A percentile compares a stretch with the other conserved stretches of the same genome.
Conservation (phyloP, 176 grass and related monocot species). For the Otatea glauca region DNA sequence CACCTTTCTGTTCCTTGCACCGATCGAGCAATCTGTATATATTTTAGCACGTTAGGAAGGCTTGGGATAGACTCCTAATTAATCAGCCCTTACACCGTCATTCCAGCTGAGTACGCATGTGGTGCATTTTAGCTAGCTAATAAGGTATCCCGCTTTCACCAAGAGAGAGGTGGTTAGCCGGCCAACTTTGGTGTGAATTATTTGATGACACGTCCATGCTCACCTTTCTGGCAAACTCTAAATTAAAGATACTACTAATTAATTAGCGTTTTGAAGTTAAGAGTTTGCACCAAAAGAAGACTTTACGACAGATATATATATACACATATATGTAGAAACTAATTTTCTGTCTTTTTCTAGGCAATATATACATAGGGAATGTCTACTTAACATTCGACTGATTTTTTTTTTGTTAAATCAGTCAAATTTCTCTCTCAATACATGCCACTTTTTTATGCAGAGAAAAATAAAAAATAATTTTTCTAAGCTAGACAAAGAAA, state of each 20-base stretch:
- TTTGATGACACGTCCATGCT: slow-evolving; percentile 36
- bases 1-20: slow-evolving; percentile 44
- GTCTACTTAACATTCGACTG: too few species aligned
- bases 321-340: not conserved
- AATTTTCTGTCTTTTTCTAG: not conserved
- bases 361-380: not conserved
- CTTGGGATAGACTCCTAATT: slow-evolving; percentile 30
- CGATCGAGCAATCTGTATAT: not conserved
- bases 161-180: slow-evolving; percentile 24
- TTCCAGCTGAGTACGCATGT: slow-evolving; percentile 41
- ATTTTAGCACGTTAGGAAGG: slow-evolving; percentile 45
- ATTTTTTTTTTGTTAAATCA: too few species aligned
- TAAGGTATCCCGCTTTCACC: not conserved
- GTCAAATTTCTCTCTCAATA: too few species aligned
- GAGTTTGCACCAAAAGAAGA: not conserved
- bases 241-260: slow-evolving; percentile 14
- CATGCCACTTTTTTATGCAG: too few species aligned
- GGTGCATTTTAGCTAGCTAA: slow-evolving; percentile 28
- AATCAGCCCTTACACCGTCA: slow-evolving; percentile 24
- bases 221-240: slow-evolving; percentile 21
- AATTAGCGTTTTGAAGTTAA: not conserved
- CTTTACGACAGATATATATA: not conserved
- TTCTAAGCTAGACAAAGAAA: too few species aligned
- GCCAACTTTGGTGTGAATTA: slow-evolving; percentile 32
- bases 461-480: too few species aligned